These are phyloP conservation scores for Agastache rugosa DNA, from an alignment of 257 asterid species.

Conservation along the genomic window DNA sequence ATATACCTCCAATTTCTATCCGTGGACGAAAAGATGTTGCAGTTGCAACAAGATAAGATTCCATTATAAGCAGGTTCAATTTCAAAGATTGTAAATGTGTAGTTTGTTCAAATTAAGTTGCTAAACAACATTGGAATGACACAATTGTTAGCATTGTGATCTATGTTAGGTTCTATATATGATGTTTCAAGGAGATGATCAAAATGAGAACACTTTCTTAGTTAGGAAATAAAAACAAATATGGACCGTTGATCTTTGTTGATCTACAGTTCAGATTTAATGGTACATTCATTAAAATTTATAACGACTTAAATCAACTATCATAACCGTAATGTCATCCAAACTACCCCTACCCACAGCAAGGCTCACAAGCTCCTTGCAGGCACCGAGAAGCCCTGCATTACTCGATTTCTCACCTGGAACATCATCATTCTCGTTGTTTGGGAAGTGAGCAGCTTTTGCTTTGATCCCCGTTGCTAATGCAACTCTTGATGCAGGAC, in stretches of 20 bases:
- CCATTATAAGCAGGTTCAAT: too few species aligned
- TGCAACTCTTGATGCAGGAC: constrained; percentile 57
- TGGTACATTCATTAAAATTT: neutral
- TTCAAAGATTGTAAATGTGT: too few species aligned
- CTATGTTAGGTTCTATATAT: neutral
- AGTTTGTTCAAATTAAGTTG: too few species aligned
- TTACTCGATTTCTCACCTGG: constrained; percentile 35
- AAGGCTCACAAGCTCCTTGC: constrained; percentile 67
- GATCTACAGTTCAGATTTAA: too few species aligned
- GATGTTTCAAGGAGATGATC: too few species aligned
- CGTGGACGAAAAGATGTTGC: too few species aligned
- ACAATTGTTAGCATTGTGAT: neutral
- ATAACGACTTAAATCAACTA: constrained; percentile 53
- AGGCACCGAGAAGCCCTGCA: constrained; percentile 55
- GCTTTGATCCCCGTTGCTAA: constrained; percentile 38
- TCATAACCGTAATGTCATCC: constrained; percentile 75
- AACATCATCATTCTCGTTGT: constrained; percentile 43
- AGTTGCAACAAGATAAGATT: too few species aligned
- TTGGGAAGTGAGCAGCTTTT: constrained; percentile 22
- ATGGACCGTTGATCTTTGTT: too few species aligned
- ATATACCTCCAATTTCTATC: too few species aligned
- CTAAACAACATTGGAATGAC: neutral
- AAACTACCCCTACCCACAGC: constrained; percentile 71
- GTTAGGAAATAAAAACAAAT: too few species aligned
- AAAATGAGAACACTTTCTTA: too few species aligned